Evolutionary conservation across 2,329 filamentous ascomycete species (phyloP), one percentile per base, ranked within the genome.

Genomic region (Aspergillus brasiliensis): DNA sequence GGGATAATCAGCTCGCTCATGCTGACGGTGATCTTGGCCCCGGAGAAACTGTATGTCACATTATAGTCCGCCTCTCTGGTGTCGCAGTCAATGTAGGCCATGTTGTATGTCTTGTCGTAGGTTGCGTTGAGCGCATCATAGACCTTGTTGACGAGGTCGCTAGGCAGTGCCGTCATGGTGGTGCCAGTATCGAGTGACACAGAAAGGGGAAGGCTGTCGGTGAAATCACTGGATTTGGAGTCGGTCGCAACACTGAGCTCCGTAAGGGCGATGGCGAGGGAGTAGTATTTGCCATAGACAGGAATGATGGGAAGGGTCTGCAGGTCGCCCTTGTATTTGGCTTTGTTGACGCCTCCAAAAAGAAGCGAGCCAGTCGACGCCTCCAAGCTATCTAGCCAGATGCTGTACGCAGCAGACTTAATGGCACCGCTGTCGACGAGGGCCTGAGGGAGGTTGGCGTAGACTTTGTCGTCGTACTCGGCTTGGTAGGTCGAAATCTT

Each of bases 181-280:
- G 86, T 88, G 54, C 89, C 89, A 0, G 88, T 88, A 77, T 92
- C 90, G 31, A 92, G 83, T 1, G 91, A 81, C 1, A 89, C 88
- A 10, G 84, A 85, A 2, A 88, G 77, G 5, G 86, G 74, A 3
- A 76, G 63, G 15, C n/a, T 46, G 5, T 58, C 55, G 1, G 64
- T 61, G 60, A 64, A 67, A 47, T 59, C 57, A n/a, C 62, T 67
- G 7, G 62, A 58, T 5, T 58, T 51, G 3, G 44, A 44, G 38
- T 52, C 42, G 44, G 65, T 66, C 59, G 69, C 48, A 51, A 62
- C 54, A 28, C 37, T 31, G 1, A 92, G 62, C 1, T 78, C 79
- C 0, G 88, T 91, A 62, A 92, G 73, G 28, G 88, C 88, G 71
- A 91, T 82, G 61, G 87, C 79, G 69, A 92, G 88, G 69, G 89